Conservation (phyloP, 257 asterid genomes). For the Ocimum tenuiflorum region DNA sequence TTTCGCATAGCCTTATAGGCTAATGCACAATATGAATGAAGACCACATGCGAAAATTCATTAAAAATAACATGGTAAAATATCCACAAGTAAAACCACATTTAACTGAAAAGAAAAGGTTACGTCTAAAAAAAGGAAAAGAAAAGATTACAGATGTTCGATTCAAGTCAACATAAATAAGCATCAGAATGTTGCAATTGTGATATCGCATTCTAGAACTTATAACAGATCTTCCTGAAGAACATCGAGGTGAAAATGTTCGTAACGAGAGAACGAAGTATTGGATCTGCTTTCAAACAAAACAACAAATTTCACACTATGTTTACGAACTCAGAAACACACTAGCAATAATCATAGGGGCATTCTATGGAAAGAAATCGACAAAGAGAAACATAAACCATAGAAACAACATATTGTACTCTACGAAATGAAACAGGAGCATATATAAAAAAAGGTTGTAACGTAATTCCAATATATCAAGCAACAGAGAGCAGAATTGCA, state of each 20-base stretch:
- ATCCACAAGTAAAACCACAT: background rate
- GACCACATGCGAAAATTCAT: background rate
- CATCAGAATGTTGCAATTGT: too few species aligned
- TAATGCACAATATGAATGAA: background rate
- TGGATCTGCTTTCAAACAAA: background rate
- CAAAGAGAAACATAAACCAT: background rate
- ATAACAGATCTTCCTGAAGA: too few species aligned
- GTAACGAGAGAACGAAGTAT: background rate
- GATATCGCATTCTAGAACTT: constrained; percentile 14
- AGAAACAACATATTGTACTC: background rate
- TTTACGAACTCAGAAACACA: background rate
- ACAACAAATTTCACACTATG: background rate
- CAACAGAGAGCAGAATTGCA: background rate
- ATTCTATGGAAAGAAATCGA: background rate
- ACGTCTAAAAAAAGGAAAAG: too few species aligned
- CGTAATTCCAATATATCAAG: background rate
- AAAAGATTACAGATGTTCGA: too few species aligned
- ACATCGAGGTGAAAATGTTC: background rate
- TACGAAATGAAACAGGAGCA: background rate
- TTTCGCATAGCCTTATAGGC: background rate
- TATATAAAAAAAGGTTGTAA: background rate
- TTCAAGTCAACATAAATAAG: too few species aligned
- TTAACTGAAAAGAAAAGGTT: too few species aligned
- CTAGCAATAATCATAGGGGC: background rate
- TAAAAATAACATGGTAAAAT: background rate